These are phyloP conservation scores for Didymella segeticola DNA, from an alignment of 2,329 filamentous ascomycete species.

Conservation along the genomic window DNA sequence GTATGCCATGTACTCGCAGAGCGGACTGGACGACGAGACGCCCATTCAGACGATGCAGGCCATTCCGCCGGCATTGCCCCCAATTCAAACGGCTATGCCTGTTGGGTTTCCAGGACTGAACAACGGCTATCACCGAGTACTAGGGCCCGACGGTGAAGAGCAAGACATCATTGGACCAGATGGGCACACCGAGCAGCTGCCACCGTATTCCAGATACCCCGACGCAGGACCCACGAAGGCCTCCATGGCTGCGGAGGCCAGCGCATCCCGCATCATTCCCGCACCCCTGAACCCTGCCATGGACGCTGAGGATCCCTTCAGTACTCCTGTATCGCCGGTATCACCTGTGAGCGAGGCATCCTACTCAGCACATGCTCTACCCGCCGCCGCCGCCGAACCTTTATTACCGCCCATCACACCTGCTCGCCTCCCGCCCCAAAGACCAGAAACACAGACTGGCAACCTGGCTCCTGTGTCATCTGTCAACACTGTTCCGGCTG, in stretches of 20 bases:
- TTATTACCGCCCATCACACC: slow-evolving; percentile 34
- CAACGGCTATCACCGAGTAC: slow-evolving; percentile 72
- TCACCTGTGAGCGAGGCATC: slow-evolving; percentile 30
- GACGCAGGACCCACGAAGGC: slow-evolving; percentile 72
- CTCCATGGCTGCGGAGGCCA: slow-evolving; percentile 47
- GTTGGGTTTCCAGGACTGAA: slow-evolving; percentile 76
- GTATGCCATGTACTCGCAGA: slow-evolving; percentile 86
- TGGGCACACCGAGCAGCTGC: slow-evolving; percentile 88
- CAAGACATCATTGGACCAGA: slow-evolving; percentile 86
- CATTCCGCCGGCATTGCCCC: slow-evolving; percentile 45
- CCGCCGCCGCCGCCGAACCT: slow-evolving; percentile 29
- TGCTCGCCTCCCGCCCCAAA: slow-evolving; percentile 38
- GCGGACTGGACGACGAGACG: slow-evolving; percentile 62
- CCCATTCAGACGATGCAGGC: slow-evolving; percentile 29
- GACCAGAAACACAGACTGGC: slow-evolving; percentile 43
- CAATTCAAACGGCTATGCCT: slow-evolving; percentile 58
- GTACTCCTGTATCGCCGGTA: slow-evolving; percentile 26
- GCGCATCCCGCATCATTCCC: slow-evolving; percentile 38
- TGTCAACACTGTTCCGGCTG: slow-evolving; percentile 27
- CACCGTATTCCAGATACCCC: slow-evolving; percentile 89
- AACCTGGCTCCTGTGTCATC: slow-evolving; percentile 27
- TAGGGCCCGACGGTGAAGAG: slow-evolving; percentile 84
- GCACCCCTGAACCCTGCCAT: slow-evolving; percentile 24
- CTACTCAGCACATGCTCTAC: slow-evolving; percentile 27
- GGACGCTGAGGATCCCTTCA: slow-evolving; percentile 37